Percentiles rank a stretch among this genome's conserved stretches.
These are phyloP conservation scores for Saccharomyces hybrid DNA, from an alignment of 1,139 yeast species.

Conservation along the genomic window DNA sequence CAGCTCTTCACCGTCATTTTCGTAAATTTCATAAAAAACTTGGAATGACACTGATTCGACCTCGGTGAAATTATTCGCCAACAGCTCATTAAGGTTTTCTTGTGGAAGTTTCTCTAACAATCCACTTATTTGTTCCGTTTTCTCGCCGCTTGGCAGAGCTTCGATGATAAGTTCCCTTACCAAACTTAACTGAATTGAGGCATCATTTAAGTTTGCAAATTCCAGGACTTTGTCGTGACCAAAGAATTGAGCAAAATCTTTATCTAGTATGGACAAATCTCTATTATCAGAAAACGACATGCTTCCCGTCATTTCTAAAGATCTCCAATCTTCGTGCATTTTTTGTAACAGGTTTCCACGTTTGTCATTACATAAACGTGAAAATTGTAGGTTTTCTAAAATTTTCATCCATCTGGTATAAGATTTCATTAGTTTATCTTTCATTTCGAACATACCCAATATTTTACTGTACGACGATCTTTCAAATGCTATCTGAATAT, in stretches of 20 bases:
- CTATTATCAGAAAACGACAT: slow-evolving; percentile 23
- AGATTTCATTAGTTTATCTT: slow-evolving; percentile 17
- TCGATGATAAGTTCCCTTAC: slow-evolving; percentile 24
- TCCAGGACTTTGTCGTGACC: slow-evolving; percentile 5
- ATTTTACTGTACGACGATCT: slow-evolving; percentile 27
- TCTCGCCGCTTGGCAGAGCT: slow-evolving; percentile 14
- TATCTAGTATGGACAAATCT: slow-evolving; percentile 20
- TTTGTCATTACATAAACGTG: slow-evolving; percentile 28
- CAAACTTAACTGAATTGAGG: slow-evolving; percentile 12
- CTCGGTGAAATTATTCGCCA: slow-evolving; percentile 7
- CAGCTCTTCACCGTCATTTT: slow-evolving; percentile 11
- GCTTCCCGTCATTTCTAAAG: slow-evolving; percentile 8
- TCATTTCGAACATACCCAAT: slow-evolving; percentile 26
- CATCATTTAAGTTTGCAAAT: slow-evolving; percentile 13
- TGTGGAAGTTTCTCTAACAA: slow-evolving; percentile 3
- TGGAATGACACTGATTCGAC: slow-evolving; percentile 20
- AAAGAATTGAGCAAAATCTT: neutral
- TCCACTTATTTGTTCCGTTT: slow-evolving; percentile 8
- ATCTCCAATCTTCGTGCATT: slow-evolving; percentile 13
- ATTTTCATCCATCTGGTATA: slow-evolving; percentile 19
- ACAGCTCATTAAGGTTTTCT: neutral
- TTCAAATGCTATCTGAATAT: slow-evolving; percentile 25
- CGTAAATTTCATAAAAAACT: slow-evolving; percentile 16
- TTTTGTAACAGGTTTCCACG: slow-evolving; percentile 14
- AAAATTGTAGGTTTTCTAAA: slow-evolving; percentile 18